A percentile compares a stretch with the other conserved stretches of the same genome.
These are phyloP conservation scores for Hansenula anomala DNA, from an alignment of 1,139 yeast species.

Conservation along the genomic window DNA sequence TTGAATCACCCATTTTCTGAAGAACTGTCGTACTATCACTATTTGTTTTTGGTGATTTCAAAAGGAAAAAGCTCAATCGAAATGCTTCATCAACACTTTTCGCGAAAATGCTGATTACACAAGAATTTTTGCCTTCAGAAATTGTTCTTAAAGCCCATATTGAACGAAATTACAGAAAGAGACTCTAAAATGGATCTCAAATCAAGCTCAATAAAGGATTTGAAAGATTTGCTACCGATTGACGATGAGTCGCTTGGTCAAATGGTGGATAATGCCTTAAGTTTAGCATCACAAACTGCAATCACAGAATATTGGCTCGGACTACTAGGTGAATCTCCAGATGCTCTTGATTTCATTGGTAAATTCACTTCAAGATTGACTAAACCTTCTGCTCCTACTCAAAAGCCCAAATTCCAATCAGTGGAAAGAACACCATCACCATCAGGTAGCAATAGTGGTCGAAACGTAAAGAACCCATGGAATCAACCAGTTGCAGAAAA, in stretches of 20 bases:
- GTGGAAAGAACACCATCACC: background rate
- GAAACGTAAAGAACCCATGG: conserved; percentile 17
- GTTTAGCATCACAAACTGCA: conserved; percentile 37
- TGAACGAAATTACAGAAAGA: no score
- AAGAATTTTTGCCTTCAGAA: background rate
- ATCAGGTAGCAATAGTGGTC: background rate
- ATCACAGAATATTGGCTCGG: conserved; percentile 45
- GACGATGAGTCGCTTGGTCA: conserved; percentile 36
- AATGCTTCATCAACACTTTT: no score
- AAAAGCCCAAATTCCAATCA: conserved; percentile 1
- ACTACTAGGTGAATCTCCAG: conserved; percentile 45
- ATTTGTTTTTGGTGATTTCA: no score
- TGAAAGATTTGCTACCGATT: conserved; percentile 41
- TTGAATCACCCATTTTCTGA: background rate
- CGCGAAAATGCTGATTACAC: no score
- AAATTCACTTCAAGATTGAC: conserved; percentile 15
- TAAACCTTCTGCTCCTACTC: background rate
- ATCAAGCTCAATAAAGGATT: conserved; percentile 8
- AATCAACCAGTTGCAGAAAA: conserved; percentile 13
- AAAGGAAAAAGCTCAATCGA: no score
- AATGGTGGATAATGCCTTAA: conserved; percentile 44
- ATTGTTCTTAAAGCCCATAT: no score
- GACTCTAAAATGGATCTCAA: conserved; percentile 6
- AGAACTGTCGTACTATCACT: no score
- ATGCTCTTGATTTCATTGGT: conserved; percentile 24